Base-by-base conservation (phyloP, 2,329 filamentous ascomycete species). In the Pseudocercospora fuligena region DNA sequence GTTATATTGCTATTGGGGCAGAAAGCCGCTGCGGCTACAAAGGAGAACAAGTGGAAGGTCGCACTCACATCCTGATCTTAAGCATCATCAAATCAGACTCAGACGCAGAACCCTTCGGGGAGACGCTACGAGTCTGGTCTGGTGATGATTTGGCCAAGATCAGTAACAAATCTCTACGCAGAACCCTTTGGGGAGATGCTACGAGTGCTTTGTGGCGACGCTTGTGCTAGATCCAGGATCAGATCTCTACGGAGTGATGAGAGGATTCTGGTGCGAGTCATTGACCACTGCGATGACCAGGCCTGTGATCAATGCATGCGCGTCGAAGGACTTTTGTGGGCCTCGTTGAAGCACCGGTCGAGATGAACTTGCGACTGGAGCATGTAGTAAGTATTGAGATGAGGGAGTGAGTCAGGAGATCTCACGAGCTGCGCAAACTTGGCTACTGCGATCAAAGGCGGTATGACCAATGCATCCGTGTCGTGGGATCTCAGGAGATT, bases 341-440 rank as follows among this genome's bases (percentile, higher is more conserved):
- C 29, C 9, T 8, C 29, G 29, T 31, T 8, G 29, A 5, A 31
- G 29, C 29, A 31, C 29, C 29, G 29, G 6, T 31, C 29, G 29
- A 31, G 29, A 31, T 12, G 31, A 8, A 12, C 9, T 33, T 14
- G 31, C 11, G 31, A 2, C 4, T 14, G 31, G 4, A 33, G 31
- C 5, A 31, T 5, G 29, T 31, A 31, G 29, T 7, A 33, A 33
- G 46, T 16, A 16, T 12, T 2, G 3, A 6, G 9, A 49, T 19
- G 1, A 49, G 21, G 46, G 21, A 19, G 2, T 23, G 46, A 8
- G 5, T 4, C 16, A 5, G 16, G 16, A 40, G 36, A 40, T 25
- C 47, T 25, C 47, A 51, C 47, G 47, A 51, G 47, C 47, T 51
- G 47, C 19, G 47, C n/a, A 51, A 25, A 51, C 47, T 51, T 25